A percentile compares a stretch with the other conserved stretches of the same genome.
Conservation (phyloP, 805 yeast genomes). For the Schwanniomyces sp. region DNA sequence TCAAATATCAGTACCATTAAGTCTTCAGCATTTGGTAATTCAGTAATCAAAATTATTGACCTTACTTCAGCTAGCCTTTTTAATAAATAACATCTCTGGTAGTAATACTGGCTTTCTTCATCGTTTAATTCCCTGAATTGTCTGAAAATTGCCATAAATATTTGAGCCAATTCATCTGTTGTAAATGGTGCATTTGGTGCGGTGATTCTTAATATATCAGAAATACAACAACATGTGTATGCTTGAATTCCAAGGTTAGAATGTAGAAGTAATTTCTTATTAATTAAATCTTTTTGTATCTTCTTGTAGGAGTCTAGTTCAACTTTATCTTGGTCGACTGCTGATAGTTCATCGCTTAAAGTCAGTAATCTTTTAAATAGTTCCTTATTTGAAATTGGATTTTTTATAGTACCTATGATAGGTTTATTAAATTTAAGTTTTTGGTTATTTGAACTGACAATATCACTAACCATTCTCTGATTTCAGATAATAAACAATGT, state of each 20-base stretch:
- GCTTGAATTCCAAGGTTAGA: conserved; percentile 71
- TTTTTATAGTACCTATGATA: conserved; percentile 56
- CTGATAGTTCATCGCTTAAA: conserved; percentile 63
- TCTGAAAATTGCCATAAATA: conserved; percentile 64
- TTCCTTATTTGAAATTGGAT: conserved; percentile 62
- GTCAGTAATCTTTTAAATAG: conserved; percentile 54
- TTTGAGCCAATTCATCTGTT: conserved; percentile 56
- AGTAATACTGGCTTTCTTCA: conserved; percentile 57
- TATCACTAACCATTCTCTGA: not conserved
- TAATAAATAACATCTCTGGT: conserved; percentile 63
- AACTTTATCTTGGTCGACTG: conserved; percentile 59
- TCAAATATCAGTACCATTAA: conserved; percentile 59
- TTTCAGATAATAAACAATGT: not conserved
- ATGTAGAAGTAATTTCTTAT: conserved; percentile 58
- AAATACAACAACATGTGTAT: conserved; percentile 66
- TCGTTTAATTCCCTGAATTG: conserved; percentile 61
- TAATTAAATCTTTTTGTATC: conserved; percentile 53
- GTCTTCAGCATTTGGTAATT: conserved; percentile 60
- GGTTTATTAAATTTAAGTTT: conserved; percentile 37
- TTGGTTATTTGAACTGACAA: not conserved
- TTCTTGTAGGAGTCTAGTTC: conserved; percentile 42
- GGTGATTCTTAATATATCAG: conserved; percentile 72
- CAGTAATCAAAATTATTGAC: conserved; percentile 71
- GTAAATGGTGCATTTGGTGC: conserved; percentile 93
- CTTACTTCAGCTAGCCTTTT: conserved; percentile 73